A percentile compares a stretch with the other conserved stretches of the same genome.
phyloP scores from a whole-genome alignment of 1,139 yeast species.

The Saccharomycopsis hybrid region DNA sequence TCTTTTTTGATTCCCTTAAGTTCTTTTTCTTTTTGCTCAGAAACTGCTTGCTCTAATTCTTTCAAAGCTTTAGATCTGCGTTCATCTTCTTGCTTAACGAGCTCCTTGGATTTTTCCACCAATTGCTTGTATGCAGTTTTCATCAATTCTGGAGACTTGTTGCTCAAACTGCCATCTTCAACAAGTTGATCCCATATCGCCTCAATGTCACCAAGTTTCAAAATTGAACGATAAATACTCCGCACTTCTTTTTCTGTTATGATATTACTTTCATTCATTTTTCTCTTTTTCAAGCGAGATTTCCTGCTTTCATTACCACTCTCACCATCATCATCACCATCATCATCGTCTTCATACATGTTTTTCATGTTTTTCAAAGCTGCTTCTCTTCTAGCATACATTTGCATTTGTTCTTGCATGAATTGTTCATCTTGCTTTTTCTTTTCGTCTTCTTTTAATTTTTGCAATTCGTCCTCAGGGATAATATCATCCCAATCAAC shows the following conservation, averaged over 20 bases:
- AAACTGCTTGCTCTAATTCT: slow-evolving; percentile 56
- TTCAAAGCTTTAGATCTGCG: slow-evolving; percentile 51
- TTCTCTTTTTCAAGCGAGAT: slow-evolving; percentile 30
- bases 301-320: too few relatives aligned
- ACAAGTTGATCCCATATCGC: slow-evolving; percentile 84
- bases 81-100: slow-evolving; percentile 61
- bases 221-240: slow-evolving; percentile 74
- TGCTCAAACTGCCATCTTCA: slow-evolving; percentile 84
- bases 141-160: slow-evolving; percentile 78
- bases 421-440: slow-evolving; percentile 79
- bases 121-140: slow-evolving; percentile 72
- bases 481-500: slow-evolving; percentile 99
- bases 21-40: slow-evolving; percentile 44
- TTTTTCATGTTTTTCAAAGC: slow-evolving; percentile 54
- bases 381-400: slow-evolving; percentile 75
- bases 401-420: slow-evolving; percentile 81
- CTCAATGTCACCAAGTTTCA: slow-evolving; percentile 75
- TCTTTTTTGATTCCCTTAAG: slow-evolving; percentile 34
- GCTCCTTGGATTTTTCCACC: slow-evolving; percentile 51
- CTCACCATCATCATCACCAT: slow-evolving; percentile 32
- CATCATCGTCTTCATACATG: slow-evolving; percentile 37
- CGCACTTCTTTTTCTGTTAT: slow-evolving; percentile 85
- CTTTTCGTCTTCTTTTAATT: slow-evolving; percentile 87
- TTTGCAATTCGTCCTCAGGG: slow-evolving; percentile 87
- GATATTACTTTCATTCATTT: slow-evolving; percentile 41